Base-by-base conservation (phyloP, 202 grass and related monocot species). In the Schoenoplectus triqueter region DNA sequence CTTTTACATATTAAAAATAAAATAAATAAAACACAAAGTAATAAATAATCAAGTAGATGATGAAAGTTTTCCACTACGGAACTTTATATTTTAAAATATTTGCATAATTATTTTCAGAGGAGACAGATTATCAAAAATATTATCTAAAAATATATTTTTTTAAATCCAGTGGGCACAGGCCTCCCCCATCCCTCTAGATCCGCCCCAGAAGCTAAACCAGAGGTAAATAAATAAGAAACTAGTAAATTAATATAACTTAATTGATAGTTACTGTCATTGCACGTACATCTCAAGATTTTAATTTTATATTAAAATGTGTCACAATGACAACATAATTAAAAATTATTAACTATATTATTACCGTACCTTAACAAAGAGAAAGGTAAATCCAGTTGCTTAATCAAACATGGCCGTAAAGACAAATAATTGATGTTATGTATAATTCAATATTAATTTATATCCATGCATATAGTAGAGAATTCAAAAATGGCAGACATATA, bases 401-500 rank as follows among this genome's bases (percentile, higher is more conserved):
- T 11, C 67, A 68, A 14, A 68, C 42, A 46, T 13, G 40, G 65
- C 65, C 1, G 31, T 10, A 67, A 67, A 67, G 1, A 41, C 0
- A 0, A 42, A 46, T 46, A n/a, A 69, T 69, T n/a, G 7, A 46
- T 46, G 6, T 46, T 47, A 17, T 3, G 6, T 46, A 44, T 68
- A 4, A 31, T 68, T 15, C 2, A 68, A 68, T 68, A 68, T 62
- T 11, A 64, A 20, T 6, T 64, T 13, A 14, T 64, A 64, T 10
- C 52, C 5, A 64, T 64, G 60, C 13, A 9, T 7, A 64, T 21
- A 6, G 17, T 10, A 20, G 71, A 74, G 18, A 54, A 54, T 54
- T 74, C 48, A 74, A 73, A 55, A 54, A 76, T 41, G 73, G 73
- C 50, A 41, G 40, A 77, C 21, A 40, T 77, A 66, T 66, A 66